Evolutionary conservation across 495 filamentous ascomycete species (phyloP).

Genomic region (Penicillium nucicola): DNA sequence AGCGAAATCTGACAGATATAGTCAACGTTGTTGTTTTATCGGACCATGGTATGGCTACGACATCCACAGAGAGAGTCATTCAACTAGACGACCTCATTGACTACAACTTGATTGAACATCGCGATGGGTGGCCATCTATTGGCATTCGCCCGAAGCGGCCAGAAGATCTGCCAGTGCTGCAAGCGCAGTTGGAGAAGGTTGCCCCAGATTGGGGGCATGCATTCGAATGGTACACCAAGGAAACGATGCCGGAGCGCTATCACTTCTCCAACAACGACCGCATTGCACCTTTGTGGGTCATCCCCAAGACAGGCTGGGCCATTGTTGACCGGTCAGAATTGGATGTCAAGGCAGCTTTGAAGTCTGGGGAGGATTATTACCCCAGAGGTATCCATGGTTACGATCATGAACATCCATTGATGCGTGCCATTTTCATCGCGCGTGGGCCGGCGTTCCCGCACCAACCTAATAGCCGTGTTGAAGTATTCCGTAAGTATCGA

Average conservation of each 20-base stretch:
- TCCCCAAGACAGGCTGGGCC: constrained; percentile 87
- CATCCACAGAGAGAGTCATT: constrained; percentile 73
- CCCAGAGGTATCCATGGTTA: constrained; percentile 85
- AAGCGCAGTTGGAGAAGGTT: constrained; percentile 33
- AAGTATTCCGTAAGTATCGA: constrained; percentile 72
- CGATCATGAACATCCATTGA: constrained; percentile 83
- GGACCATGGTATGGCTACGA: constrained; percentile 97
- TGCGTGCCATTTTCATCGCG: constrained; percentile 90
- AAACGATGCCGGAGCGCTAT: constrained; percentile 85
- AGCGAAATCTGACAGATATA: constrained; percentile 79
- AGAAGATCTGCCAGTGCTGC: constrained; percentile 49
- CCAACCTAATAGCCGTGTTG: constrained; percentile 71
- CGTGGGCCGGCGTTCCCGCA: constrained; percentile 87
- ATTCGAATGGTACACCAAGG: constrained; percentile 79
- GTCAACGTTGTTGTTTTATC: constrained; percentile 98
- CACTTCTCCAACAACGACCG: constrained; percentile 82
- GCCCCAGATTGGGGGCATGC: constrained; percentile 56
- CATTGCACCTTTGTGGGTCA: constrained; percentile 89
- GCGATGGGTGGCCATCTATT: constrained; percentile 92
- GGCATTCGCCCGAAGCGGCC: constrained; percentile 74
- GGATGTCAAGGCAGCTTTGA: constrained; percentile 59
- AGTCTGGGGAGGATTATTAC: constrained; percentile 63
- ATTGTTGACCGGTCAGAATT: constrained; percentile 78
- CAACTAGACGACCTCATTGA: constrained; percentile 93
- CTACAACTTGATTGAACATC: constrained; percentile 67